phyloP scores from a whole-genome alignment of 1,139 yeast species.

The Lodderomyces pseudojiufengensis region DNA sequence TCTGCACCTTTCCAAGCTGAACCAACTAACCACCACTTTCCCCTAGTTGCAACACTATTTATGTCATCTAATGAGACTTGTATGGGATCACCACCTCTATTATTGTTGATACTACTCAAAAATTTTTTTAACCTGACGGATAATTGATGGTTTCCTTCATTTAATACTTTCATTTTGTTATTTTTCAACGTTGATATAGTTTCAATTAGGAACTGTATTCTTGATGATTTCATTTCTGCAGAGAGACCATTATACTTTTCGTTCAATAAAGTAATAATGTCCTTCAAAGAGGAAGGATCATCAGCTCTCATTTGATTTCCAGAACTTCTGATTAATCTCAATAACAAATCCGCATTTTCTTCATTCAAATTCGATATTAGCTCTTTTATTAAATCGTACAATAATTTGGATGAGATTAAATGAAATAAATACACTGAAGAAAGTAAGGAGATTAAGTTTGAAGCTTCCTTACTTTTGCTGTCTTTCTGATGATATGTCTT shows the following conservation, averaged over 20 bases:
- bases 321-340: slow-evolving; percentile 66
- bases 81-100: slow-evolving; percentile 63
- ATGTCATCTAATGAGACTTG: slow-evolving; percentile 85
- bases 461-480: slow-evolving; percentile 50
- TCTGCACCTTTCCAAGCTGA: slow-evolving; percentile 82
- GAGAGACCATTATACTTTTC: slow-evolving; percentile 35
- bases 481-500: slow-evolving; percentile 32
- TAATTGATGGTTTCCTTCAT: slow-evolving; percentile 48
- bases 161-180: slow-evolving; percentile 62
- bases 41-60: slow-evolving; percentile 66
- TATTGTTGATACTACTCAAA: slow-evolving; percentile 48
- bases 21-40: slow-evolving; percentile 99
- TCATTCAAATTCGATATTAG: slow-evolving; percentile 63
- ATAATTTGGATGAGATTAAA: slow-evolving; percentile 64
- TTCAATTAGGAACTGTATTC: slow-evolving; percentile 81
- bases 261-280: slow-evolving; percentile 63
- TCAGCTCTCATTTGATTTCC: slow-evolving; percentile 88
- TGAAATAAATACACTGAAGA: slow-evolving; percentile 78
- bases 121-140: slow-evolving; percentile 64
- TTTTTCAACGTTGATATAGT: slow-evolving; percentile 82
- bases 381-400: slow-evolving; percentile 68
- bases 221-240: slow-evolving; percentile 42
- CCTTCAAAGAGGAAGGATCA: slow-evolving; percentile 83
- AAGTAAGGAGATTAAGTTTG: slow-evolving; percentile 69
- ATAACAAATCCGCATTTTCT: slow-evolving; percentile 68